Base-by-base conservation (phyloP, 768 basidiomycete species). In the Phaeolepiota aurea region DNA sequence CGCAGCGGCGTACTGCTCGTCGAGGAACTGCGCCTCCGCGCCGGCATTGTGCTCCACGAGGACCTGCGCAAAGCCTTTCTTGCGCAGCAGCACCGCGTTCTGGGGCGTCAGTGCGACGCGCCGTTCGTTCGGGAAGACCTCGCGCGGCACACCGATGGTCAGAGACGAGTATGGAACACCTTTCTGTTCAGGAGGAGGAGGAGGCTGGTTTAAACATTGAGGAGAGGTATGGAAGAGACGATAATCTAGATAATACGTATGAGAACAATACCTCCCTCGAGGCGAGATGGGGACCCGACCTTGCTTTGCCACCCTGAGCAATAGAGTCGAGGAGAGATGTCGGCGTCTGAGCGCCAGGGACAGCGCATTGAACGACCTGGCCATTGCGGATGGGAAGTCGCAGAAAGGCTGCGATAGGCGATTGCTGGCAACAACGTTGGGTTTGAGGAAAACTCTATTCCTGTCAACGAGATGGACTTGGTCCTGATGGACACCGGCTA, bases 61-160 rank as follows among this genome's bases (percentile, higher is more conserved):
- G 36, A 92, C 76, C 41, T 70, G 70, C 4, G 61, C 51, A 53
- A 92, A 89, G 4, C 89, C 89, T 50, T 92, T 91, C 71, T 91
- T 91, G 43, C 76, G 71, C 36, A 92, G 67, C 21, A 83, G 54
- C 2, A 77, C 66, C 3, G 77, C 77, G 53, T 89, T 90, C 54
- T 82, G 76, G 3, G 89, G 89, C 0, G 89, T 87, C 4, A 92
- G 62, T 28, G 87, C 74, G 32, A 91, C 87, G 39, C 89, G 77
- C 37, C 81, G 72, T 56, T 92, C 89, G 46, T 80, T 75, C 2
- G 82, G 81, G 53, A 76, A 89, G 32, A 73, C 70, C 61, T 92
- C 89, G 40, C 71, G 71, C 10, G 88, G 87, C 13, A 87, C 74
- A 18, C 89, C 89, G 42, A 92, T 69, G 5, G 72, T 77, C 25